A percentile compares a stretch with the other conserved stretches of the same genome.
phyloP scores from a whole-genome alignment of 768 basidiomycete genomes.

The Boletus vinaceobasis region DNA sequence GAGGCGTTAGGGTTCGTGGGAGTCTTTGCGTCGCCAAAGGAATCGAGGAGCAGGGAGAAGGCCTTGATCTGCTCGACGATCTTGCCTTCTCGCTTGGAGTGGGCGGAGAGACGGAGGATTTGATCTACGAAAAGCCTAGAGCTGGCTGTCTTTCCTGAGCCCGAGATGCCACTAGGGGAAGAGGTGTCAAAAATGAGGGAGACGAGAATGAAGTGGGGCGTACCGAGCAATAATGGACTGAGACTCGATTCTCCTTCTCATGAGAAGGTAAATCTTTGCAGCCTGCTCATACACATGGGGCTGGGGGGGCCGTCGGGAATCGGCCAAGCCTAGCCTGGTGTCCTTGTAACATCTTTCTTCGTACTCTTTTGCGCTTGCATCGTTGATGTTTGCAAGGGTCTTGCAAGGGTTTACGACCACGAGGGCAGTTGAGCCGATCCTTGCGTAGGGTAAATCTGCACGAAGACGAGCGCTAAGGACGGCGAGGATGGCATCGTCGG shows the following conservation, averaged over 20 bases:
- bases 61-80: conserved; percentile 56
- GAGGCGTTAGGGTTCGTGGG: conserved; percentile 61
- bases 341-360: conserved; percentile 54
- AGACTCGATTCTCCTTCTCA: conserved; percentile 50
- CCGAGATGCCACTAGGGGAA: conserved; percentile 53
- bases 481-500: conserved; percentile 54
- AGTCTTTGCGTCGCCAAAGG: conserved; percentile 68
- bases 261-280: conserved; percentile 54
- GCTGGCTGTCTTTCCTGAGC: conserved; percentile 57
- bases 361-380: conserved; percentile 56
- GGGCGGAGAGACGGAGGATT: conserved; percentile 56
- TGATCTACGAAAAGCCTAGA: conserved; percentile 54
- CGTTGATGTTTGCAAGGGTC: conserved; percentile 53
- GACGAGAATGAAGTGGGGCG: conserved; percentile 7
- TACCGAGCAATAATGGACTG: conserved; percentile 59
- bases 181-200: conserved; percentile 11
- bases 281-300: conserved; percentile 66
- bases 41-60: conserved; percentile 52
- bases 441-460: conserved; percentile 54
- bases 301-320: conserved; percentile 40
- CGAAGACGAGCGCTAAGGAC: conserved; percentile 57
- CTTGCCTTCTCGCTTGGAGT: conserved; percentile 50
- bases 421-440: conserved; percentile 46
- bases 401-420: conserved; percentile 62
- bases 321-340: conserved; percentile 39